Conservation (phyloP, 495 filamentous ascomycete genomes). For the Tuber borchii region DNA sequence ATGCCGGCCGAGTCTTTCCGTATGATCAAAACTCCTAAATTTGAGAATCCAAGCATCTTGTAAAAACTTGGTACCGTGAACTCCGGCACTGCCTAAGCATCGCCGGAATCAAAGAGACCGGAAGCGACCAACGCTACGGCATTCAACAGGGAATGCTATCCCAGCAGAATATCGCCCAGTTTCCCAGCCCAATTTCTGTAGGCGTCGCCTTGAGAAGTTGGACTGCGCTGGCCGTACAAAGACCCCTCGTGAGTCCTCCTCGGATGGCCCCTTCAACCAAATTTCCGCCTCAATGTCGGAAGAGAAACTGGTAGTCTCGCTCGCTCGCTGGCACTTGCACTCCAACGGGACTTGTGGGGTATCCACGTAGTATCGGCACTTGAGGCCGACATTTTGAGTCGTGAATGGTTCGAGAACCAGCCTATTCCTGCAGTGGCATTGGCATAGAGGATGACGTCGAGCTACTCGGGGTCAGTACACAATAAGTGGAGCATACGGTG, state of each 20-base stretch:
- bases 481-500: constrained; percentile 68
- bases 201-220: constrained; percentile 80
- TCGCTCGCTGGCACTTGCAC: constrained; percentile 65
- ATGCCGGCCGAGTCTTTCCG: constrained; percentile 56
- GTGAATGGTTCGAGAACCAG: constrained; percentile 69
- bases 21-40: constrained; percentile 81
- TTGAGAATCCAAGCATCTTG: constrained; percentile 94
- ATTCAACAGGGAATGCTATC: constrained; percentile 70
- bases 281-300: constrained; percentile 52
- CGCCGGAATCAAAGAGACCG: constrained; percentile 62
- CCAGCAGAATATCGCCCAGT: constrained; percentile 45
- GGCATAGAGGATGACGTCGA: constrained; percentile 86
- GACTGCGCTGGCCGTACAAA: constrained; percentile 88
- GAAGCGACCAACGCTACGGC: constrained; percentile 77
- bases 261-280: constrained; percentile 52
- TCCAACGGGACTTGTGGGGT: constrained; percentile 82
- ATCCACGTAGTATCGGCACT: constrained; percentile 60
- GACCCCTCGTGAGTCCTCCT: constrained; percentile 44
- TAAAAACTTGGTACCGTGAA: constrained; percentile 88
- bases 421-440: constrained; percentile 87
- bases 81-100: constrained; percentile 61
- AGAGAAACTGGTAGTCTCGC: constrained; percentile 43
- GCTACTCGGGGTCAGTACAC: constrained; percentile 71
- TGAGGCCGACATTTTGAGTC: constrained; percentile 57
- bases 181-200: constrained; percentile 62